Evolutionary conservation across 805 yeast genomes (phyloP).

Genomic region (Lipomyces sp.): DNA sequence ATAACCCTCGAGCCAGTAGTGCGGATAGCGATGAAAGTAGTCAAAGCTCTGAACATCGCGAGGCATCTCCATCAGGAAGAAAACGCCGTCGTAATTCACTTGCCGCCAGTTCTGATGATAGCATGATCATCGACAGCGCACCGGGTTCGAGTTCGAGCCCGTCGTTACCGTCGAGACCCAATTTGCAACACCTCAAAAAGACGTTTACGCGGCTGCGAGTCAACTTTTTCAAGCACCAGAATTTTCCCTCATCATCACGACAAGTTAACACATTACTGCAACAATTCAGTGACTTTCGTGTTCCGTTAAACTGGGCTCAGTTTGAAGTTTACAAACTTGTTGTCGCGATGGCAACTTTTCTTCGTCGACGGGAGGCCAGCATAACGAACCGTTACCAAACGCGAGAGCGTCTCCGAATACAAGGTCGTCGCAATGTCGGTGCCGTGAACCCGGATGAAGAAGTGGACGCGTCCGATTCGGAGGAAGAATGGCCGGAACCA

Average conservation of each 20-base stretch:
- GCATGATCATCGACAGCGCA: background rate
- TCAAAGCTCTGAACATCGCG: background rate
- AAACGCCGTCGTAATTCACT: slow-evolving; percentile 1
- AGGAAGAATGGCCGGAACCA: background rate
- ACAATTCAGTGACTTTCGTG: background rate
- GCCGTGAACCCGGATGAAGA: background rate
- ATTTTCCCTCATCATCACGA: background rate
- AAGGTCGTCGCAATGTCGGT: background rate
- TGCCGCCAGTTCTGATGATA: background rate
- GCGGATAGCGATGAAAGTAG: background rate
- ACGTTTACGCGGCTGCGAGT: background rate
- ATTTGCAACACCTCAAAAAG: background rate
- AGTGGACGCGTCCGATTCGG: background rate
- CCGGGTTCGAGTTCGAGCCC: background rate
- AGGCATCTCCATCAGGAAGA: background rate
- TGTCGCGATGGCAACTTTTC: slow-evolving; percentile 9
- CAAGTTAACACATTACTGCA: background rate
- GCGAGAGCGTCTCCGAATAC: background rate
- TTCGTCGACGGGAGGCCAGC: slow-evolving; percentile 7
- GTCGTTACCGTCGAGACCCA: background rate
- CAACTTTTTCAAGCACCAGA: background rate
- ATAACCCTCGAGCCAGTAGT: slow-evolving; percentile 5
- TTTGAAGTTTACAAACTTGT: slow-evolving; percentile 14
- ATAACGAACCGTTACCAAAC: slow-evolving; percentile 1
- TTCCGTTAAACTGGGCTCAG: slow-evolving; percentile 18